phyloP scores from a whole-genome alignment of 208 protist genomes.

The Tetramitus jugosus region DNA sequence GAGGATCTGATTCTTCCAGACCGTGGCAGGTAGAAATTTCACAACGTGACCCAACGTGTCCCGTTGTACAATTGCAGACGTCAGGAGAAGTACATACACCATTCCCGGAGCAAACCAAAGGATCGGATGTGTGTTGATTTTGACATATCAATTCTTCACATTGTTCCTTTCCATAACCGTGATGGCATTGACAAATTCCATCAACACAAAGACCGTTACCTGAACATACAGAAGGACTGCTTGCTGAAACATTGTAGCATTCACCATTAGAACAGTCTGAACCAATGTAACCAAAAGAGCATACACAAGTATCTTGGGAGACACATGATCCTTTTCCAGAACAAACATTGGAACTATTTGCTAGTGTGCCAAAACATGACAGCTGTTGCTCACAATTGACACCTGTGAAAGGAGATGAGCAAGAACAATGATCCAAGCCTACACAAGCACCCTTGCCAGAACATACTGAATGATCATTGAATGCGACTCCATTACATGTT shows the following conservation, averaged over 20 bases:
- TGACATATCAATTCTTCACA: neutral
- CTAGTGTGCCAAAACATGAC: neutral
- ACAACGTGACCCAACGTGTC: neutral
- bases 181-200: neutral
- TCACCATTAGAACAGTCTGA: neutral
- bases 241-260: neutral
- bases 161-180: neutral
- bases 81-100: neutral
- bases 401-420: neutral
- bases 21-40: neutral
- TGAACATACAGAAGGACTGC: no score
- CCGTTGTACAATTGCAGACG: neutral
- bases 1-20: no score
- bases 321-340: neutral
- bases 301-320: neutral
- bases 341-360: neutral
- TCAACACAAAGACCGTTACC: no score
- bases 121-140: neutral
- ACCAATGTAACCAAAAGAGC: neutral
- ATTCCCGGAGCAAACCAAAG: neutral
- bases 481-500: no score
- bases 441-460: neutral
- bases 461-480: no score
- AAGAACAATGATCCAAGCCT: neutral
- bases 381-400: neutral